Evolutionary conservation across 1,284 basidiomycete genomes (phyloP).

Genomic region (Apiotrichum montevideense): DNA sequence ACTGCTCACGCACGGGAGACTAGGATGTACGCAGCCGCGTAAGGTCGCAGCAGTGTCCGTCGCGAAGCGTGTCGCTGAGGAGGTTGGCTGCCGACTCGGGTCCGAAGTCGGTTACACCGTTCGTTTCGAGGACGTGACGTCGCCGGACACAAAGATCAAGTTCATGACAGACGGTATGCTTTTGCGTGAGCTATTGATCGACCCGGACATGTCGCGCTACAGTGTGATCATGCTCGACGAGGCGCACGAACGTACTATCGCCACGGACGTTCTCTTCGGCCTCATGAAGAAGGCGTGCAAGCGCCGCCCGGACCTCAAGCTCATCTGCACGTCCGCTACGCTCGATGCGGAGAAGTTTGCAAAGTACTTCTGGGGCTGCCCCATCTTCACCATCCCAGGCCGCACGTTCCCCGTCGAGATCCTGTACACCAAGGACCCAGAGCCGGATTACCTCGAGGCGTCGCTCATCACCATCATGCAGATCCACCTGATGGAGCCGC

Average conservation of each 20-base stretch:
- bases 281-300: constrained; percentile 94
- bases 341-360: constrained; percentile 99
- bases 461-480: constrained; percentile 99
- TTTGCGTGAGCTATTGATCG: constrained; percentile 90
- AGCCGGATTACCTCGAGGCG: constrained; percentile 96
- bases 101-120: constrained; percentile 98
- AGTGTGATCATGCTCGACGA: constrained; percentile 98
- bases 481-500: constrained; percentile 96
- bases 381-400: constrained; percentile 99
- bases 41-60: constrained; percentile 99
- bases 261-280: constrained; percentile 96
- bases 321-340: constrained; percentile 97
- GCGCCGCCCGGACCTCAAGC: constrained; percentile 86
- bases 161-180: constrained; percentile 99
- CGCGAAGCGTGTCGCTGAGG: constrained; percentile 95
- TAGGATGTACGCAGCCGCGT: constrained; percentile 96
- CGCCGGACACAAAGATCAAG: constrained; percentile 96
- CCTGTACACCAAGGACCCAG: constrained; percentile 96
- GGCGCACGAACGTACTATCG: constrained; percentile 95
- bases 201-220: constrained; percentile 86
- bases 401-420: constrained; percentile 97
- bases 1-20: constrained; percentile 76
- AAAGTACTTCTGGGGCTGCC: constrained; percentile 96
- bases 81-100: constrained; percentile 92
- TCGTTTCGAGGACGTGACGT: constrained; percentile 98